phyloP scores from a whole-genome alignment of 2,329 filamentous ascomycete genomes.

The Lecanoromycetidae sp. region DNA sequence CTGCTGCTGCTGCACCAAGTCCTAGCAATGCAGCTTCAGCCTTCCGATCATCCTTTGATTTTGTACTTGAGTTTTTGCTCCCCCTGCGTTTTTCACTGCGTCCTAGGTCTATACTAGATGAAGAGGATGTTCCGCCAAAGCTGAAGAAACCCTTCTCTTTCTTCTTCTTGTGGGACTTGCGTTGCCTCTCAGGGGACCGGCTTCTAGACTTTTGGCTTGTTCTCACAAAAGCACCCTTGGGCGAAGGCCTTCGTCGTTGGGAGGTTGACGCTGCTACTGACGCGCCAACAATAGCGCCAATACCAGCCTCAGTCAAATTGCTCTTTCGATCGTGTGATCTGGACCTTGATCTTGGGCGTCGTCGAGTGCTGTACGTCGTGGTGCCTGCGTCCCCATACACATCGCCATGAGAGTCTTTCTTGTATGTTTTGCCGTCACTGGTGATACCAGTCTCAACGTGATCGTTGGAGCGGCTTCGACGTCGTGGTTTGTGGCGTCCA shows the following conservation, averaged over 20 bases:
- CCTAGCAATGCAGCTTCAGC: conserved; percentile 38
- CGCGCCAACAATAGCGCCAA: conserved; percentile 29
- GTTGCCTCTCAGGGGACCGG: conserved; percentile 23
- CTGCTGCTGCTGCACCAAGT: conserved; percentile 36
- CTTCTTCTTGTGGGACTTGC: conserved; percentile 30
- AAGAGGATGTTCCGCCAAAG: conserved; percentile 55
- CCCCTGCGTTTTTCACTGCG: conserved; percentile 37
- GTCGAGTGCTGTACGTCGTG: conserved; percentile 20
- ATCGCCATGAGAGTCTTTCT: conserved; percentile 16
- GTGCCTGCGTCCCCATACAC: conserved; percentile 4
- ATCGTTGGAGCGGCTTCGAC: conserved; percentile 23
- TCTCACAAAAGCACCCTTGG: conserved; percentile 20
- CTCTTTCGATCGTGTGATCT: conserved; percentile 21
- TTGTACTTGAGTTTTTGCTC: conserved; percentile 28
- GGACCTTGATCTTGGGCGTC: conserved; percentile 32
- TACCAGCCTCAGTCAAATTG: conserved; percentile 26
- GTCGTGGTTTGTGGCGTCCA: conserved; percentile 31
- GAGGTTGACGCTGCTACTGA: conserved; percentile 28
- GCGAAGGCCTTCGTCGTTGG: conserved; percentile 28
- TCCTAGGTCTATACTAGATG: conserved; percentile 55
- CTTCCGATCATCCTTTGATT: conserved; percentile 23
- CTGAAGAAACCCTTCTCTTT: conserved; percentile 39
- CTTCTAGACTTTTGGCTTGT: conserved; percentile 3
- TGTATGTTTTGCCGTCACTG: conserved; percentile 26
- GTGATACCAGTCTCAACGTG: conserved; percentile 21